Percentiles rank a stretch among this genome's conserved stretches.
These are phyloP conservation scores for Calonectria honghensis DNA, from an alignment of 2,329 filamentous ascomycete genomes.

Conservation along the genomic window DNA sequence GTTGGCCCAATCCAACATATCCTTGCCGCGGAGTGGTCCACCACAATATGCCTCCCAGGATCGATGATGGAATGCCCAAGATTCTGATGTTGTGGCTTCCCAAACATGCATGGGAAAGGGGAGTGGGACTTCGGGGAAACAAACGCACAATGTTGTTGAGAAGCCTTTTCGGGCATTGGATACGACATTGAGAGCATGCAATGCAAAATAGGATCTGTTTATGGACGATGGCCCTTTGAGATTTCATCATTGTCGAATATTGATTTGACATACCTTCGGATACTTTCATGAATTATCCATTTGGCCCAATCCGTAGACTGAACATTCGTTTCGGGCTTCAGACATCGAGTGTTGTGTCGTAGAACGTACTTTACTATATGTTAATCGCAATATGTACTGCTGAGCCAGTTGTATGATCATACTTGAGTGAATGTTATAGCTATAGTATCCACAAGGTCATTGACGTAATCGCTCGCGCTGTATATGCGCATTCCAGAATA, in stretches of 20 bases:
- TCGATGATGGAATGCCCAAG: constrained; percentile 6
- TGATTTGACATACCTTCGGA: neutral
- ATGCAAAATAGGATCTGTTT: constrained; percentile 1
- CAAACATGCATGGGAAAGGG: constrained; percentile 14
- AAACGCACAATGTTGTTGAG: constrained; percentile 13
- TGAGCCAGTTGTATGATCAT: neutral
- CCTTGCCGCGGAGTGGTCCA: constrained; percentile 1
- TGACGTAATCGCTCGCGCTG: neutral
- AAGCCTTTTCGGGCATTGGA: constrained; percentile 15
- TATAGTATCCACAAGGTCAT: constrained; percentile 21
- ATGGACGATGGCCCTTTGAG: no score
- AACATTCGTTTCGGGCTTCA: constrained; percentile 4
- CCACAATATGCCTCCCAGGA: constrained; percentile 8
- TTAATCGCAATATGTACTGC: neutral
- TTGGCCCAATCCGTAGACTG: neutral
- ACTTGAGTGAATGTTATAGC: constrained; percentile 16
- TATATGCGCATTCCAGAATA: constrained; percentile 20
- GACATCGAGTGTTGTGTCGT: neutral
- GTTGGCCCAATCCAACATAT: constrained; percentile 1
- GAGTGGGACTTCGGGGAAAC: constrained; percentile 16
- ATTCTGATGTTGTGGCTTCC: constrained; percentile 10
- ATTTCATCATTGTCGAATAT: neutral
- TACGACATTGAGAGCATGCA: constrained; percentile 13
- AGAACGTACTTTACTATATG: neutral
- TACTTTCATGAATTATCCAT: constrained; percentile 18